phyloP scores from a whole-genome alignment of 768 basidiomycete species.

The Cystofilobasidium ferigula region DNA sequence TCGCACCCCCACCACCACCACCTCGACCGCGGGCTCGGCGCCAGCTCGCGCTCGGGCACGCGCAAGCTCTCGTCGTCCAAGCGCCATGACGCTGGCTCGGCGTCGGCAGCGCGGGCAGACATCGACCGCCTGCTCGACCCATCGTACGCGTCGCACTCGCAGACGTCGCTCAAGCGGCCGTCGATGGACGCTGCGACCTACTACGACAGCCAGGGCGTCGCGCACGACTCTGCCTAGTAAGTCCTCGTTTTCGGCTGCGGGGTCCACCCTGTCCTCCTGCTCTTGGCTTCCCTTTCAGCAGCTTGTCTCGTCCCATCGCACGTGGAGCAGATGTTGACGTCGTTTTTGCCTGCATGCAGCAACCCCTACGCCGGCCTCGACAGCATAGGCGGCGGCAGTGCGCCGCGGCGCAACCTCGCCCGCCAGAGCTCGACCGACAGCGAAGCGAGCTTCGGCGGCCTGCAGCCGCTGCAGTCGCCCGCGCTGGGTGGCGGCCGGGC shows the following conservation, averaged over 20 bases:
- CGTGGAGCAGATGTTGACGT: not conserved
- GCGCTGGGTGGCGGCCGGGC: not conserved
- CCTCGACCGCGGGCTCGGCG: not conserved
- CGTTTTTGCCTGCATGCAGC: not conserved
- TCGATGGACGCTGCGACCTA: slow-evolving; percentile 16
- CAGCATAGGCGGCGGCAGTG: not conserved
- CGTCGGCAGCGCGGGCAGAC: slow-evolving; percentile 3
- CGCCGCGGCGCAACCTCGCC: not conserved
- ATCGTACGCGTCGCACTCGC: slow-evolving; percentile 17
- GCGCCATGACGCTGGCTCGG: not conserved
- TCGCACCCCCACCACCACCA: slow-evolving; percentile 13
- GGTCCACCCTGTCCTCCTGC: not conserved
- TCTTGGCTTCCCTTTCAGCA: not conserved
- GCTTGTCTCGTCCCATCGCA: not conserved
- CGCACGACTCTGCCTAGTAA: not conserved
- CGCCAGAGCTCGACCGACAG: slow-evolving; percentile 3
- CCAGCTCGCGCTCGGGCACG: no score
- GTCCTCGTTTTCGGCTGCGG: no score
- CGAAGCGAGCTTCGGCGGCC: slow-evolving; percentile 12
- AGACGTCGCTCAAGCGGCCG: slow-evolving; percentile 5
- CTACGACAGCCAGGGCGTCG: slow-evolving; percentile 7
- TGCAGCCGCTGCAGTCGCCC: slow-evolving; percentile 1
- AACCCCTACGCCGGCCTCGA: slow-evolving; percentile 5
- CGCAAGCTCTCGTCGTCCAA: not conserved
- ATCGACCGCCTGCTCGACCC: slow-evolving; percentile 19